Percentiles rank a stretch among this genome's conserved stretches.
Conservation (phyloP, 768 basidiomycete genomes). For the Coprinellus micaceus region DNA sequence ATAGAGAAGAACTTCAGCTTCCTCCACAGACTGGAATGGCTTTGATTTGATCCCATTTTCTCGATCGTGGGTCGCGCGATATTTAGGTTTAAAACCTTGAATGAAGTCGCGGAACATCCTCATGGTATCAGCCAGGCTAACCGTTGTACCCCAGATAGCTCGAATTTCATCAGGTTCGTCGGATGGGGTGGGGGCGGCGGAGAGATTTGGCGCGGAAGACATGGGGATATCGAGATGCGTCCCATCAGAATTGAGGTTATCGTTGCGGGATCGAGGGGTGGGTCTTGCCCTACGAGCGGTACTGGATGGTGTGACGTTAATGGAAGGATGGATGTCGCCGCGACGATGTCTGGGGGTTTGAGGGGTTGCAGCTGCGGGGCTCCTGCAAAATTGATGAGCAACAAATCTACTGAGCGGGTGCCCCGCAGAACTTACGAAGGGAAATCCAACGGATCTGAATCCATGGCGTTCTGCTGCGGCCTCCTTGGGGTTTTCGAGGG, state of each 20-base stretch:
- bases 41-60: slow-evolving; percentile 52
- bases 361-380: slow-evolving; percentile 39
- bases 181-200: slow-evolving; percentile 56
- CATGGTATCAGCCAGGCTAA: slow-evolving; percentile 90
- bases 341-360: slow-evolving; percentile 72
- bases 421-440: slow-evolving; percentile 48
- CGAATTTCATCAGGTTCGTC: slow-evolving; percentile 82
- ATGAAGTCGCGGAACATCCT: slow-evolving; percentile 85
- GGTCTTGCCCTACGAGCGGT: slow-evolving; percentile 39
- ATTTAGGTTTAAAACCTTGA: slow-evolving; percentile 90
- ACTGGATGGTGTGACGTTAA: slow-evolving; percentile 51
- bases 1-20: slow-evolving; percentile 69
- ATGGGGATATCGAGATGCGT: slow-evolving; percentile 52
- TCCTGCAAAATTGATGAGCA: slow-evolving; percentile 31
- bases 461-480: slow-evolving; percentile 35
- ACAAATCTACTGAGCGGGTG: background rate
- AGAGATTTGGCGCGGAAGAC: slow-evolving; percentile 54
- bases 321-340: slow-evolving; percentile 88
- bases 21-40: slow-evolving; percentile 54
- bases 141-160: slow-evolving; percentile 97
- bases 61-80: slow-evolving; percentile 70
- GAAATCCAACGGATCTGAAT: slow-evolving; percentile 69
- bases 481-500: slow-evolving; percentile 47
- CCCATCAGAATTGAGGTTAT: slow-evolving; percentile 58
- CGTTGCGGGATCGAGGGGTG: slow-evolving; percentile 28